Evolutionary conservation across 73 alveolate genomes (phyloP), one percentile per base, ranked within the genome.

Genomic region (Uronychia binucleata): DNA sequence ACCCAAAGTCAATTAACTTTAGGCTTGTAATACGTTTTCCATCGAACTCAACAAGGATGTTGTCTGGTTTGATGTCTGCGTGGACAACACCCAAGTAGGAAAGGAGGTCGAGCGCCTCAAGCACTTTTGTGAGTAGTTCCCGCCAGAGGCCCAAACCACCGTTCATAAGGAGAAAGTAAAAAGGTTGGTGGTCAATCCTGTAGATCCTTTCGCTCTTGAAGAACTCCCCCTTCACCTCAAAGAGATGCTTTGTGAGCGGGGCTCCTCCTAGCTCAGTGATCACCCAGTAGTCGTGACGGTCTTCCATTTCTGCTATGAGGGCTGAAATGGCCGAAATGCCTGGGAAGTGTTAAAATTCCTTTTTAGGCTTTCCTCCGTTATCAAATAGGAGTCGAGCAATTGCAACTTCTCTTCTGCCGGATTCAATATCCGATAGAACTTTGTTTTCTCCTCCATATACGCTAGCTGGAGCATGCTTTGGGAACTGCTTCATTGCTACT

Each of bases 11-110:
- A 57, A 93, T 93, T 0, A 93, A 74, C 78, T 90, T 93, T 26
- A 93, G 34, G 76, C 82, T 90, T 77, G 88, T 88, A 19, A 80
- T 83, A 14, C n/a, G n/a, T 28, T 58, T 33, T 5, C 80, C 86
- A 33, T 82, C 84, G 60, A 46, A 88, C 32, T 77, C 81, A 25
- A 93, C 90, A n/a, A 93, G 79, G 1, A 93, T 90, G 76, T 93
- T 93, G 76, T 93, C 98, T 5, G 98, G 98, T 76, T 93, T 93
- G 35, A 93, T 77, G 81, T 93, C 98, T 33, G 94, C 93, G 84
- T 93, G 98, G 30, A 93, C 92, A 26, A 93, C 76, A 28, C 82
- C 90, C 19, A 46, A 11, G 5, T 19, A 11, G 5, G 67, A 46
- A 46, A 93, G 89, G 34, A 86, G 86, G 31, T 79, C 91, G 25